These are phyloP conservation scores for Blastomyces parvus DNA, from an alignment of 2,329 filamentous ascomycete species.

Conservation along the genomic window DNA sequence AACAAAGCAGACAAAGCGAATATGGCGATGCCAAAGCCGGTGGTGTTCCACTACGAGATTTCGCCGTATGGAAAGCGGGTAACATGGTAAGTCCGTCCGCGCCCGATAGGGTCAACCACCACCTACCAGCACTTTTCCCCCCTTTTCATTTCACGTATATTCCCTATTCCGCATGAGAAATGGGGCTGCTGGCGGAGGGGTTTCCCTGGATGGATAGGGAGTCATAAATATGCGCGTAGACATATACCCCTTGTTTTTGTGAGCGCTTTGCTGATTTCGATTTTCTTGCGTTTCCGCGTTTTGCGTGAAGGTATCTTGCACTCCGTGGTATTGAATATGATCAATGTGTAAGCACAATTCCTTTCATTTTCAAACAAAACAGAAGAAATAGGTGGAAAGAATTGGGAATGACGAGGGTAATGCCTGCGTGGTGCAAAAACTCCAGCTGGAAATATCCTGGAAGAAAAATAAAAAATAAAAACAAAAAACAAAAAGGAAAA, in stretches of 20 bases:
- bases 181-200: not conserved
- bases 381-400: not conserved
- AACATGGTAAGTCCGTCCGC: constrained; percentile 30
- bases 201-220: too few relatives aligned
- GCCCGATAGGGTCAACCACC: not conserved
- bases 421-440: not conserved
- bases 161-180: not conserved
- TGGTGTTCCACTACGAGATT: constrained; percentile 57
- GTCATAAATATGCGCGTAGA: too few relatives aligned
- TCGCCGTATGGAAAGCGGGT: constrained; percentile 57
- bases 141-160: not conserved
- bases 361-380: not conserved
- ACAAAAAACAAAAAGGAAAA: not conserved
- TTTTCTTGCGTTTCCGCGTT: not conserved
- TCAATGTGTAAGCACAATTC: constrained; percentile 50
- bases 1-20: not conserved
- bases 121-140: not conserved
- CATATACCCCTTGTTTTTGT: not conserved
- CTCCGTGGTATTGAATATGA: constrained; percentile 56
- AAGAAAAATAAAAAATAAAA: not conserved
- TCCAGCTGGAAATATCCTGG: not conserved
- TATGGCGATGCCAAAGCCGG: constrained; percentile 29
- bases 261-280: not conserved
- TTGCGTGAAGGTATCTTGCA: constrained; percentile 48
- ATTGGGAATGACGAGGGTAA: not conserved